Evolutionary conservation across 2,329 filamentous ascomycete genomes (phyloP).

Genomic region (Calonectria multiphialidica): DNA sequence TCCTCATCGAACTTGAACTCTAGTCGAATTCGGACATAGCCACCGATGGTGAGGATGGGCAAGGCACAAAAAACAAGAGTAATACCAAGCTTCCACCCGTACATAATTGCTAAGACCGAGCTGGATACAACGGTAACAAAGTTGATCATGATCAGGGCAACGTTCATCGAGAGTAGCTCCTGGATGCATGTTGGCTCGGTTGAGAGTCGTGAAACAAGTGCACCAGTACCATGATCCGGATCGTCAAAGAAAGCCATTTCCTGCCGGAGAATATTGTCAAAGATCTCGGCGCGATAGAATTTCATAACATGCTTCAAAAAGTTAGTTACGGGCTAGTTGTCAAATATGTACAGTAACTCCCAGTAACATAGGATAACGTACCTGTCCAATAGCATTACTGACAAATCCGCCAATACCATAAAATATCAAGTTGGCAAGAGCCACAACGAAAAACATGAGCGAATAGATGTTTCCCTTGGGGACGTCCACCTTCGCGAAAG

Average conservation of each 20-base stretch:
- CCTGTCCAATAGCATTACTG: slow-evolving; percentile 52
- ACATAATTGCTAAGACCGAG: slow-evolving; percentile 58
- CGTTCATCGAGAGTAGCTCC: slow-evolving; percentile 63
- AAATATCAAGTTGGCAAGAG: slow-evolving; percentile 57
- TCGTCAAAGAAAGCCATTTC: slow-evolving; percentile 63
- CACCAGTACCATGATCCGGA: slow-evolving; percentile 51
- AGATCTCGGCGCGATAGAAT: slow-evolving; percentile 53
- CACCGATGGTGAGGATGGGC: slow-evolving; percentile 57
- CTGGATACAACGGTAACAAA: slow-evolving; percentile 59
- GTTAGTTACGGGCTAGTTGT: neutral
- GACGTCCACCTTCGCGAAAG: slow-evolving; percentile 49
- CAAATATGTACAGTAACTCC: too few relatives aligned
- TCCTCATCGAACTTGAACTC: slow-evolving; percentile 60
- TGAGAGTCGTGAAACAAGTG: slow-evolving; percentile 52
- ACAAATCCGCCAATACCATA: slow-evolving; percentile 56
- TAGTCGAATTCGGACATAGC: slow-evolving; percentile 62
- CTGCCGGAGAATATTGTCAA: slow-evolving; percentile 66
- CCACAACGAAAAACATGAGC: slow-evolving; percentile 68
- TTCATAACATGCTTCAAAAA: slow-evolving; percentile 46
- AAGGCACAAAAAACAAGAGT: slow-evolving; percentile 60
- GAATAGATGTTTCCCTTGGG: slow-evolving; percentile 63
- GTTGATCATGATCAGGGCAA: slow-evolving; percentile 60
- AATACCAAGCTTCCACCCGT: slow-evolving; percentile 64
- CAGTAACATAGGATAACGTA: slow-evolving; percentile 22
- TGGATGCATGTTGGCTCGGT: slow-evolving; percentile 60